Base-by-base conservation (phyloP, 352 stramenopile species). In the Pythium rishiriense region DNA sequence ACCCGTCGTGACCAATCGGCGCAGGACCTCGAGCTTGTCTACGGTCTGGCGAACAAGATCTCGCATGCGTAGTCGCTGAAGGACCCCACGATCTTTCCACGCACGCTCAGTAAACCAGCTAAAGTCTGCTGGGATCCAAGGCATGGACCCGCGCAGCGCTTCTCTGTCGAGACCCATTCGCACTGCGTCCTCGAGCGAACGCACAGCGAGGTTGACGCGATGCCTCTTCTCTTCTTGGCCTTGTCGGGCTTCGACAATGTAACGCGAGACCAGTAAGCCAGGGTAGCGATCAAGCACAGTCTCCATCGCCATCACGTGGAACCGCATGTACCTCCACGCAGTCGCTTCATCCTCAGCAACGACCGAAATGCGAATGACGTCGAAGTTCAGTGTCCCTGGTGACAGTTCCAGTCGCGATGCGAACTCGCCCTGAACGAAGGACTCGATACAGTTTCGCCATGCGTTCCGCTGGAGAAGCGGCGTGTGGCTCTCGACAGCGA, bases 401-500 rank as follows among this genome's bases (percentile, higher is more conserved):
- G n/a, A 42, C 3, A 62, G 19, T 19, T 51, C 49, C 14, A 70
- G 48, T 25, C 62, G 52, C 11, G 54, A 54, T 14, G 54, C 53
- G n/a, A 69, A 69, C 6, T 63, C 53, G 3, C 42, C 54, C 12
- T 41, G 26, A 3, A 63, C 37, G 11, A 42, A 63, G 1, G 46
- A 62, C 26, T 69, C 62, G 22, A 69, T 64, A n/a, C 41, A 68
- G 19, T 31, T 55, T 17, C 17, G 31, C 29, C 41, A 57, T 4
- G 49, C 46, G 5, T 9, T 35, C 12, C 61, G 42, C 45, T 62
- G 28, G 22, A 73, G 41, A 14, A 68, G 51, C 0, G 59, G 26
- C 1, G 56, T 72, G 57, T 62, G 64, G 25, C 55, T 73, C 26
- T 58, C 45, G 26, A 75, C 69, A 1, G 52, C 61, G n/a, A 73